A percentile compares a stretch with the other conserved stretches of the same genome.
Evolutionary conservation across 2,329 filamentous ascomycete genomes (phyloP).

Genomic region (Geoglossum cookeanum): DNA sequence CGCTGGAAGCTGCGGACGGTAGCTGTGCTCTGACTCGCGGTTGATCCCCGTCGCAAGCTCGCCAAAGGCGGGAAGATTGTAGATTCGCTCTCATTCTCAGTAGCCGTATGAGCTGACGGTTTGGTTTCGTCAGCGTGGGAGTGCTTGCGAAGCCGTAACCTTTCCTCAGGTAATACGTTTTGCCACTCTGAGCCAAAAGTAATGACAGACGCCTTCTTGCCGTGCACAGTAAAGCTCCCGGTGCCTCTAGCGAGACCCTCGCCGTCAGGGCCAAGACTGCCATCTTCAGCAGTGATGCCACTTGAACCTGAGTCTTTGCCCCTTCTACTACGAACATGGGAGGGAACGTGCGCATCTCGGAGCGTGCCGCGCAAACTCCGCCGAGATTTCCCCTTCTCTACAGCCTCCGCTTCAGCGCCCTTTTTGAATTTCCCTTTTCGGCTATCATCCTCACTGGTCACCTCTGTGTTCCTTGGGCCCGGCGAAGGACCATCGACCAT

Average conservation of each 20-base stretch:
- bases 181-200: slow-evolving; percentile 91
- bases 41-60: neutral
- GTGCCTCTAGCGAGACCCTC: slow-evolving; percentile 60
- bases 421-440: slow-evolving; percentile 21
- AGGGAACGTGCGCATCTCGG: slow-evolving; percentile 51
- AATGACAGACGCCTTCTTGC: slow-evolving; percentile 93
- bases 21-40: neutral
- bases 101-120: neutral
- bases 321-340: slow-evolving; percentile 50
- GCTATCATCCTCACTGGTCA: slow-evolving; percentile 24
- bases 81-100: neutral
- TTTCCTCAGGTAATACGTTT: slow-evolving; percentile 54
- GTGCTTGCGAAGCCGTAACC: slow-evolving; percentile 39
- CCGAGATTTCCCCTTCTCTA: slow-evolving; percentile 41
- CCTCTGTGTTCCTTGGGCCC: slow-evolving; percentile 21
- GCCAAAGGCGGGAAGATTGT: neutral
- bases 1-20: neutral
- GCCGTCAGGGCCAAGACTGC: slow-evolving; percentile 27
- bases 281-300: slow-evolving; percentile 32
- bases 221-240: slow-evolving; percentile 87
- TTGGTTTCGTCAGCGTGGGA: neutral
- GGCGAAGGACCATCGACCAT: slow-evolving; percentile 27
- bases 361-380: slow-evolving; percentile 80
- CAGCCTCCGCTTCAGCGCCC: neutral
- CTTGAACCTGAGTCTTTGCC: slow-evolving; percentile 54